Evolutionary conservation across 2,329 filamentous ascomycete genomes (phyloP).

Genomic region (Verticillium nubilum): DNA sequence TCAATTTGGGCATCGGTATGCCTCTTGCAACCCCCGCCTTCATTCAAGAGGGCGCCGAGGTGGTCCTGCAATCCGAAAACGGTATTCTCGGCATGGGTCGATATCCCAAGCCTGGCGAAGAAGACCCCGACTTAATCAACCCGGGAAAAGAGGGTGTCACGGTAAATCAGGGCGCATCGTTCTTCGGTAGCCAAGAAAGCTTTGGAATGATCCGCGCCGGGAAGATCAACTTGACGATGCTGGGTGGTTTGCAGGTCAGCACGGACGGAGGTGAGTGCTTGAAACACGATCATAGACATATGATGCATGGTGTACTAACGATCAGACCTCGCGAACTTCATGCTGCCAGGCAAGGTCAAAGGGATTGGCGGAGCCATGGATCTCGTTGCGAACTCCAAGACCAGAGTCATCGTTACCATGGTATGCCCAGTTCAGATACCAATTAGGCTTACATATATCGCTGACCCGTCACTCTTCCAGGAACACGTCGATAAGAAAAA

Average conservation of each 20-base stretch:
- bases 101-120: constrained; percentile 66
- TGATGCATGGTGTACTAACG: background rate
- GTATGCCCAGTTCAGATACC: background rate
- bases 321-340: constrained; percentile 82
- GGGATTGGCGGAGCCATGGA: constrained; percentile 93
- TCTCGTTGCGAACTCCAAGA: constrained; percentile 79
- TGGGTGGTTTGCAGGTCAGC: constrained; percentile 87
- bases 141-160: constrained; percentile 92
- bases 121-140: constrained; percentile 87
- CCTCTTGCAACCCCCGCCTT: constrained; percentile 86
- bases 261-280: constrained; percentile 40
- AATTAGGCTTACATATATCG: background rate
- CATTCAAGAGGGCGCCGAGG: constrained; percentile 71
- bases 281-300: background rate
- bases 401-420: constrained; percentile 93
- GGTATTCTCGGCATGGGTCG: constrained; percentile 70
- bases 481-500: constrained; percentile 97
- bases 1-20: constrained; percentile 90
- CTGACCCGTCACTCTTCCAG: background rate
- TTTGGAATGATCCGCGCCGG: constrained; percentile 91
- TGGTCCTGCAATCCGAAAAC: constrained; percentile 76
- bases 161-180: constrained; percentile 69
- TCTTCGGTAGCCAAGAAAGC: constrained; percentile 82
- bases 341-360: constrained; percentile 89
- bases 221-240: constrained; percentile 80